Evolutionary conservation across 2,329 filamentous ascomycete species (phyloP).

Genomic region (Aspergillus pseudotamarii): DNA sequence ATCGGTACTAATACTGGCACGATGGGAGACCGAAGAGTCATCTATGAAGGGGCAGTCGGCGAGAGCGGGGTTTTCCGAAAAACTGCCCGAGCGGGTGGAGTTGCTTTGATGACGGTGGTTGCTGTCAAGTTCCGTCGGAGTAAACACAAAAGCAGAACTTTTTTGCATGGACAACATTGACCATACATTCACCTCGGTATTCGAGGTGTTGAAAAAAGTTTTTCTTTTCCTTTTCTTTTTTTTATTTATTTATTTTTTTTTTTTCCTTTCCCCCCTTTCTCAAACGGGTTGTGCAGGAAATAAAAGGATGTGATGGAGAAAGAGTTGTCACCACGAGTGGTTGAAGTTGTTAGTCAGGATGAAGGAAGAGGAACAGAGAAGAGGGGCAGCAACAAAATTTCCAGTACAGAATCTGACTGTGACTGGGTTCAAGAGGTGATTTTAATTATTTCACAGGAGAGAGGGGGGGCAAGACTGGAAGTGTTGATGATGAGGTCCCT

Average conservation of each 20-base stretch:
- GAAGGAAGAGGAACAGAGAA: neutral
- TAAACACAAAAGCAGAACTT: conserved; percentile 30
- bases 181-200: conserved; percentile 16
- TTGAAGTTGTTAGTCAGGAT: neutral
- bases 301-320: neutral
- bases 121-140: conserved; percentile 25
- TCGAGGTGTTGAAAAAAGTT: neutral
- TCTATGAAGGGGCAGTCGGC: conserved; percentile 31
- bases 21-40: conserved; percentile 32
- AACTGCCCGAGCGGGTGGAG: conserved; percentile 25
- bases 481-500: conserved; percentile 7
- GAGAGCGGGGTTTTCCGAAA: conserved; percentile 29
- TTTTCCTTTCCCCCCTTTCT: neutral
- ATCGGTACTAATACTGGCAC: conserved; percentile 36
- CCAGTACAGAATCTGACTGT: neutral
- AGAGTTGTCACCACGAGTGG: neutral
- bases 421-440: neutral
- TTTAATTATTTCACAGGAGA: conserved; percentile 1
- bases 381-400: conserved; percentile 8
- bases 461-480: neutral
- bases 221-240: neutral
- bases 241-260: neutral
- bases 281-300: neutral
- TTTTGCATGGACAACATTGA: conserved; percentile 47
- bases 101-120: conserved; percentile 20